Base-by-base conservation (phyloP, 1,284 basidiomycete genomes). In the Blastosporella zonata region DNA sequence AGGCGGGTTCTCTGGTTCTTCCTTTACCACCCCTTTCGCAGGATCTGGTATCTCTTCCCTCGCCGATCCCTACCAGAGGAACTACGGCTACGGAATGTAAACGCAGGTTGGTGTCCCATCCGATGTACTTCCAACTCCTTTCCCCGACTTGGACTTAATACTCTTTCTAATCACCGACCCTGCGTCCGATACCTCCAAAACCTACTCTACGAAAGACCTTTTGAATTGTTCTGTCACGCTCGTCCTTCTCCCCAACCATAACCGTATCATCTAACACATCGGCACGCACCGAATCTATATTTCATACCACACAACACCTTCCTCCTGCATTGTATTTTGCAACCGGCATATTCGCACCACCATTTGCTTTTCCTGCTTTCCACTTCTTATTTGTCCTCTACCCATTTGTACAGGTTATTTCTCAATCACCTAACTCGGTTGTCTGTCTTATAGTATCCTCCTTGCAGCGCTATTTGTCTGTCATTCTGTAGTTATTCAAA, bases 71-170 rank as follows among this genome's bases (percentile, higher is more conserved):
- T 90, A 90, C 72, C 84, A 86, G 35, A 52, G 51, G 46, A 67
- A 74, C 56, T 90, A 86, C 61, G 84, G 81, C 51, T 90, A 90
- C 58, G 82, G 84, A 62, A 88, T 89, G 84, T 90, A 75, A 82
- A 59, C 45, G 15, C 31, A 38, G n/a, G 46, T 29, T 34, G 36
- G 40, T 15, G 20, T 34, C 22, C 9, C 34, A 38, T 23, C 29
- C 36, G 35, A 37, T 42, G 28, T 38, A 18, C 29, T 39, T 34
- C 53, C 28, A 37, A 38, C 29, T 50, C 42, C 46, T 44, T 43
- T 50, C 55, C 55, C 43, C 52, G 44, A 35, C 36, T 46, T 53
- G 55, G 56, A 55, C 53, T 50, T 60, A n/a, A 60, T 51, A 50
- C 49, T 63, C 56, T 50, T 55, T 55, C 57, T 56, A 55, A 61